Base-by-base conservation (phyloP, 169 alveolate species). In the Plasmodium coatneyi region DNA sequence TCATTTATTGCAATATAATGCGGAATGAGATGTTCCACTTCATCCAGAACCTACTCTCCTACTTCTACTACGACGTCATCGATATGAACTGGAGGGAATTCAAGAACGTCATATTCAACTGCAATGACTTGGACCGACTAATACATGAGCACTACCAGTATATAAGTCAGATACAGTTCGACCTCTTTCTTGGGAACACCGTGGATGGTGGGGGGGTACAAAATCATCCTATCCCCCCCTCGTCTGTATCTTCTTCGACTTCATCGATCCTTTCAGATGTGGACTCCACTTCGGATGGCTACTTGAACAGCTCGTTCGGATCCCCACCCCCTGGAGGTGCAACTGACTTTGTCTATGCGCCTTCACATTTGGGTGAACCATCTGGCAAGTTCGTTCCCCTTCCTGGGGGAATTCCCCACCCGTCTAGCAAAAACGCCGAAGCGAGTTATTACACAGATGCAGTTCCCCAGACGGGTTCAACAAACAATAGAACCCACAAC, bases 11-110 rank as follows among this genome's bases (percentile, higher is more conserved):
- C 39, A 89, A 89, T 19, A 49, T 78, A 32, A 89, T 89, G 43
- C 54, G 94, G 81, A 89, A 89, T 79, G 94, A 89, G 60, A 89
- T 89, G 94, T 89, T 89, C 9, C 94, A 89, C 60, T 89, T 89
- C 39, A 39, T 89, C 22, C 94, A 89, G 30, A 89, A 89, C 49
- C 36, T 89, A 16, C 71, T 89, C 66, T 89, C 94, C 0, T 89
- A 89, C 19, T 89, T 89, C 60, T 89, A 89, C 43, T 89, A 89
- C 49, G 94, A 89, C 22, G 82, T 89, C 28, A 89, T 89, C 4
- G 94, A 89, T 49, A 89, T 43, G 25, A 89, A 89, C 22, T 89
- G 94, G 94, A 39, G 46, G 14, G 94, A 79, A 54, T 89, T 89
- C 12, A 78, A 89, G 46, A 56, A 79, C 12, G 71, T 56, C 43